Conservation (phyloP, 768 basidiomycete species). For the Pulveroboletus sp. region DNA sequence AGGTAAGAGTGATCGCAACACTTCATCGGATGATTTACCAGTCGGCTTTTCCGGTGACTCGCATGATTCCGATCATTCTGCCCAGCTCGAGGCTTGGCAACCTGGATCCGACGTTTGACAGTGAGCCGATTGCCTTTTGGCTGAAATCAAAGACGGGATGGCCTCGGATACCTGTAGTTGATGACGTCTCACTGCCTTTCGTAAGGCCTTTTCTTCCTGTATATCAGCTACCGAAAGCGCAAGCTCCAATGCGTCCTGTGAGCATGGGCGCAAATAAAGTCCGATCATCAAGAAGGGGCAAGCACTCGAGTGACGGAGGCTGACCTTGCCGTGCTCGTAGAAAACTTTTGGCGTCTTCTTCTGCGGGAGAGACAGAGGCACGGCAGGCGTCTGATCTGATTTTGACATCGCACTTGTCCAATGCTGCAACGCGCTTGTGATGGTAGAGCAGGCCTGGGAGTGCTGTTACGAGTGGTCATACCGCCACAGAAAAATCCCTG, state of each 20-base stretch:
- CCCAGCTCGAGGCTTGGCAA: constrained; percentile 24
- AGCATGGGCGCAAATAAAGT: constrained; percentile 12
- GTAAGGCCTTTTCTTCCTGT: constrained; percentile 42
- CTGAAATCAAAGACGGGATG: constrained; percentile 4
- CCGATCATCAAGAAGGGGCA: constrained; percentile 18
- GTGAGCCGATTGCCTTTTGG: constrained; percentile 19
- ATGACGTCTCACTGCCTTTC: constrained; percentile 38
- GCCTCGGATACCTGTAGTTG: constrained; percentile 33
- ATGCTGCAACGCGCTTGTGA: constrained; percentile 12
- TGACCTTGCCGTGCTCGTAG: constrained; percentile 32
- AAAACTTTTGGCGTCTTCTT: constrained; percentile 27
- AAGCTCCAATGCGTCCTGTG: constrained; percentile 43
- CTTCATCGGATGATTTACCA: constrained; percentile 32
- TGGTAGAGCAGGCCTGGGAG: constrained; percentile 18
- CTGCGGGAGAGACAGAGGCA: constrained; percentile 21
- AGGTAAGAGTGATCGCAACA: constrained; percentile 7
- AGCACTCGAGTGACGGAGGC: constrained; percentile 10
- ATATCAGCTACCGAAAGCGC: constrained; percentile 43
- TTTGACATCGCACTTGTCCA: constrained; percentile 20
- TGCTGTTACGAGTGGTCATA: neutral
- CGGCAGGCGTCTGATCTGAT: constrained; percentile 23
- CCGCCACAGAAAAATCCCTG: neutral
- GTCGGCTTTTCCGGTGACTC: constrained; percentile 33
- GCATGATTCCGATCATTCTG: constrained; percentile 23
- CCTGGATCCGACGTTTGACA: constrained; percentile 18